phyloP scores from a whole-genome alignment of 768 basidiomycete species.

The Leccinum rimulosum region DNA sequence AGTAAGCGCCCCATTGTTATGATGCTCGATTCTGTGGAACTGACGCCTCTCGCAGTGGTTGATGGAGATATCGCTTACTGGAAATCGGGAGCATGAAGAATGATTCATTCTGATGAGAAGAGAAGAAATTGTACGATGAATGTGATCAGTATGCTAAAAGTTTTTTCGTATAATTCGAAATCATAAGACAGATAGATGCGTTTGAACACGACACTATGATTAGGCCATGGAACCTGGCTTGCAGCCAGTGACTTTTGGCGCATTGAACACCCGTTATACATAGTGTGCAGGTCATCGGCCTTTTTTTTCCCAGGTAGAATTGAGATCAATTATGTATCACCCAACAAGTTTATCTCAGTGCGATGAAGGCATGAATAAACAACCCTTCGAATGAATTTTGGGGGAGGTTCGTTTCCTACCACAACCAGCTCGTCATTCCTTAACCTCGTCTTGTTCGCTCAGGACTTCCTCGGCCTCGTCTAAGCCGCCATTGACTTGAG shows the following conservation, averaged over 20 bases:
- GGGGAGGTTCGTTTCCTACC: neutral
- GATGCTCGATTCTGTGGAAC: slow-evolving; percentile 1
- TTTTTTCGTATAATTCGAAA: slow-evolving; percentile 11
- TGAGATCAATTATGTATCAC: neutral
- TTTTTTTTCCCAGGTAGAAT: neutral
- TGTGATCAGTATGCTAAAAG: slow-evolving; percentile 11
- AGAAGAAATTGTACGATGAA: slow-evolving; percentile 8
- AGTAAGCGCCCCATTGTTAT: slow-evolving; percentile 47
- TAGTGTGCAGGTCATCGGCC: neutral
- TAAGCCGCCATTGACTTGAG: slow-evolving; percentile 15
- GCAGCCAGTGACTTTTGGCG: neutral
- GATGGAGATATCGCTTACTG: slow-evolving; percentile 93
- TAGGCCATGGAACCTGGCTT: neutral
- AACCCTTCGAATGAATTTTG: neutral
- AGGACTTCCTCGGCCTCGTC: slow-evolving; percentile 15
- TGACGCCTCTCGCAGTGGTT: slow-evolving; percentile 49
- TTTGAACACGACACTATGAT: neutral
- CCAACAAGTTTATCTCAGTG: neutral
- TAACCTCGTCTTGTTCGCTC: slow-evolving; percentile 15
- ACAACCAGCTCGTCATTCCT: slow-evolving; percentile 3
- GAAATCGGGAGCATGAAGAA: slow-evolving; percentile 63
- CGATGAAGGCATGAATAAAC: no score
- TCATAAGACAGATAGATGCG: neutral
- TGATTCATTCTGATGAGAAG: neutral
- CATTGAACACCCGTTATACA: neutral